Percentiles rank a stretch among this genome's conserved stretches.
Evolutionary conservation across 495 filamentous ascomycete species (phyloP).

Genomic region (Hyaloscypha hepaticicola): DNA sequence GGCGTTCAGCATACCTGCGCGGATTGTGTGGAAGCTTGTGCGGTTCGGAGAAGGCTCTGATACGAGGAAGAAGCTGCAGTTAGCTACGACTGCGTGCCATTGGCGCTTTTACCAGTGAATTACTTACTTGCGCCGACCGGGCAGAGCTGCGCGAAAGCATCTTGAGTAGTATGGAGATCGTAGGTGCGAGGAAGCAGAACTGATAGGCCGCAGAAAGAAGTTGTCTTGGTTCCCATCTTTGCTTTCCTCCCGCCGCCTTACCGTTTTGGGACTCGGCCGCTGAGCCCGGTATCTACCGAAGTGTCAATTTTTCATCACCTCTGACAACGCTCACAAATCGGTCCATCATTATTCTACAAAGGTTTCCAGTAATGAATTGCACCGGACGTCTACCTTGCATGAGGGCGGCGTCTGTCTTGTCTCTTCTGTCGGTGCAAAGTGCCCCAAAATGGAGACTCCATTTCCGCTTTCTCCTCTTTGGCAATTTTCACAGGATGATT

Average conservation of each 20-base stretch:
- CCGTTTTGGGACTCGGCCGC: conserved; percentile 10
- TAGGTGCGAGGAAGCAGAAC: conserved; percentile 3
- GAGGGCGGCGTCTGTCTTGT: no score
- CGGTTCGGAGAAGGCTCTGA: conserved; percentile 57
- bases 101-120: conserved; percentile 14
- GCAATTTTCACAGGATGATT: no score
- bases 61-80: conserved; percentile 25
- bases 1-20: conserved; percentile 29
- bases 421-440: no score
- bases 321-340: not conserved
- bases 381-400: no score
- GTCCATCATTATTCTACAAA: no score
- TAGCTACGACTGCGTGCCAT: conserved; percentile 31
- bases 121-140: conserved; percentile 45
- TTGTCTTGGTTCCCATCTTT: no score
- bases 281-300: not conserved
- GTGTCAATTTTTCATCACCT: not conserved
- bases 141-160: conserved; percentile 64
- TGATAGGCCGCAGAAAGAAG: not conserved
- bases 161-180: conserved; percentile 29
- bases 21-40: conserved; percentile 41
- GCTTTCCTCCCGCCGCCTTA: conserved; percentile 4
- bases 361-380: no score
- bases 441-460: no score
- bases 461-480: no score